Conservation (phyloP, 345 rosid species). For the Corchorus capsularis region DNA sequence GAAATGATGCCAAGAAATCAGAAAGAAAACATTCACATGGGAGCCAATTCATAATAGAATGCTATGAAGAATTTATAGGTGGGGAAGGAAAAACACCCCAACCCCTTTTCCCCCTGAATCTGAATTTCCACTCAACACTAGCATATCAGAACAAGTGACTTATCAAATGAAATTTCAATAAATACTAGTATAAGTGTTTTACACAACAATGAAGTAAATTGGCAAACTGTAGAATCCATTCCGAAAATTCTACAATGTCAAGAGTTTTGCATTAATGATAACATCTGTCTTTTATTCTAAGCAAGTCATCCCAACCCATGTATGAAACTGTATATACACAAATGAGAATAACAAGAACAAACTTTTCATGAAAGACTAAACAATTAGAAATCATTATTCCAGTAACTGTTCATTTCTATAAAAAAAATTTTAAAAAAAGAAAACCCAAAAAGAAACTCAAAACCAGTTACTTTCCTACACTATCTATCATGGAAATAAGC, state of each 20-base stretch:
- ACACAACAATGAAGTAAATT: no score
- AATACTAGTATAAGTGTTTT: background rate
- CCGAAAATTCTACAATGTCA: no score
- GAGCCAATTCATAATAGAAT: no score
- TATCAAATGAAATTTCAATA: background rate
- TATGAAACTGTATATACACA: constrained; percentile 11
- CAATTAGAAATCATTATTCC: constrained; percentile 46
- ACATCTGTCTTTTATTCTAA: constrained; percentile 33
- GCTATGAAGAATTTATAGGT: no score
- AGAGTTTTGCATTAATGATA: background rate
- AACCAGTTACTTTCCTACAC: constrained; percentile 33
- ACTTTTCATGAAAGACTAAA: constrained; percentile 28
- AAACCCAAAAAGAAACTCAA: constrained; percentile 18
- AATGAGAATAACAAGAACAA: constrained; percentile 17
- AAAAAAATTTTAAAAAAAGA: constrained; percentile 15
- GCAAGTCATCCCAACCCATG: constrained; percentile 33
- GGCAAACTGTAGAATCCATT: no score
- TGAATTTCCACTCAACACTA: no score
- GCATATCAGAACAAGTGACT: background rate
- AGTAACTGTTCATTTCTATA: constrained; percentile 33
- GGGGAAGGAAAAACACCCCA: no score
- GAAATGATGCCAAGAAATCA: no score
- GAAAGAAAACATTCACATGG: no score
- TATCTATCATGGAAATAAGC: constrained; percentile 18
- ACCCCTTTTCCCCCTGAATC: no score